These are phyloP conservation scores for Hapsidospora chrysogenum DNA, from an alignment of 495 filamentous ascomycete genomes.

Conservation along the genomic window DNA sequence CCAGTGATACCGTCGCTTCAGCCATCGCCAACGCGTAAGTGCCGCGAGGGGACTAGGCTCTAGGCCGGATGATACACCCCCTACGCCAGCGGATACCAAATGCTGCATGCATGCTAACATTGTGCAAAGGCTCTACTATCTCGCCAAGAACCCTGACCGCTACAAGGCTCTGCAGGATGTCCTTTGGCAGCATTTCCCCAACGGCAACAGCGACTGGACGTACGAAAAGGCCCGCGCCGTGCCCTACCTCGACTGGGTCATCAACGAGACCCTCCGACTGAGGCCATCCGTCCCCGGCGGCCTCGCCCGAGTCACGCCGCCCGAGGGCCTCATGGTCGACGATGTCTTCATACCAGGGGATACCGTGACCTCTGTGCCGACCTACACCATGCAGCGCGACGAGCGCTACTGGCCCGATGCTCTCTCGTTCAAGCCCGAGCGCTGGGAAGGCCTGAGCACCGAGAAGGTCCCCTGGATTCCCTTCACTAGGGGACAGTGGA, in stretches of 20 bases:
- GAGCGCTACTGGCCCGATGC: conserved; percentile 22
- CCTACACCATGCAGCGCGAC: conserved; percentile 12
- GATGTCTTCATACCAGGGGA: conserved; percentile 31
- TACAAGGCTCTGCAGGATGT: conserved; percentile 7
- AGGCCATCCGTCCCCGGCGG: conserved; percentile 21
- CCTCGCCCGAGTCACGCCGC: conserved; percentile 19
- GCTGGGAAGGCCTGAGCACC: conserved; percentile 20
- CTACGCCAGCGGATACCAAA: no score
- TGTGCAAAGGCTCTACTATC: conserved; percentile 7
- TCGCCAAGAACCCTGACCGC: conserved; percentile 6
- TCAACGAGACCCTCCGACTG: conserved; percentile 37
- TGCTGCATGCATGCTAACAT: no score
- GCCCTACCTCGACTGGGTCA: conserved; percentile 26
- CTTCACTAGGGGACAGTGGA: conserved; percentile 7
- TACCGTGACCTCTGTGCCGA: conserved; percentile 11
- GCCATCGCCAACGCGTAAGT: conserved; percentile 4
- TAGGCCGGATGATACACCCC: no score
- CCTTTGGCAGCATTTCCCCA: conserved; percentile 5
- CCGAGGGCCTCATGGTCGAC: conserved; percentile 29
- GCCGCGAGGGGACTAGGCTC: no score
- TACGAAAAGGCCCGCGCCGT: conserved; percentile 9
- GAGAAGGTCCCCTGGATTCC: conserved; percentile 9
- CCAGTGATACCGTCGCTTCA: conserved; percentile 8
- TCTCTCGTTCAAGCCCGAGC: conserved; percentile 33
- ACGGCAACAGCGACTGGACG: conserved; percentile 7